Percentiles rank a stretch among this genome's conserved stretches.
phyloP scores from a whole-genome alignment of 2,329 filamentous ascomycete species.

The Colletotrichum incanum region DNA sequence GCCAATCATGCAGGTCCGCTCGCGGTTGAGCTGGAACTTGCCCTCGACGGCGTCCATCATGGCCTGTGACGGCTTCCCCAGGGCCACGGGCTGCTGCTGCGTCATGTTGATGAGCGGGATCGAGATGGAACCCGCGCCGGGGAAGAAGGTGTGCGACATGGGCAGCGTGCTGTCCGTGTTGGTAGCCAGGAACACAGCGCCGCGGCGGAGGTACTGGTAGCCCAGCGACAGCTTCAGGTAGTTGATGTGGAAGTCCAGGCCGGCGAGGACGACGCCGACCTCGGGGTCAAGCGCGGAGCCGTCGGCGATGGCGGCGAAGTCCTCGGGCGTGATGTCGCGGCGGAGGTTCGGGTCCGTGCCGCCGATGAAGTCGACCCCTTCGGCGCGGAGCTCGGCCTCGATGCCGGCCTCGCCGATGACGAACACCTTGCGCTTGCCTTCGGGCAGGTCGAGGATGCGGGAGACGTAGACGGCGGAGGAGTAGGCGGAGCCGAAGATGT shows the following conservation, averaged over 20 bases:
- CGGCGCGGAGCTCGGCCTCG: conserved; percentile 87
- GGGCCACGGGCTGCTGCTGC: conserved; percentile 77
- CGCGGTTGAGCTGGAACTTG: conserved; percentile 90
- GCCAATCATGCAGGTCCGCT: conserved; percentile 93
- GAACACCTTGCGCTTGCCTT: conserved; percentile 92
- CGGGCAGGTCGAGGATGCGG: conserved; percentile 85
- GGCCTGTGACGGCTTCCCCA: conserved; percentile 96
- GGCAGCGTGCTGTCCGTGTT: conserved; percentile 95
- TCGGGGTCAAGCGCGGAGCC: conserved; percentile 85
- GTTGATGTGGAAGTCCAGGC: conserved; percentile 94
- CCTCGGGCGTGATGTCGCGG: conserved; percentile 83
- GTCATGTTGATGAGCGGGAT: conserved; percentile 84
- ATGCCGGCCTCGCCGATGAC: conserved; percentile 93
- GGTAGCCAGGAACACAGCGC: conserved; percentile 91
- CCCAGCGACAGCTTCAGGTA: conserved; percentile 92
- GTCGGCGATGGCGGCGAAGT: conserved; percentile 85
- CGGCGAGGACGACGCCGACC: conserved; percentile 90
- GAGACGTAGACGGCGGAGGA: conserved; percentile 96
- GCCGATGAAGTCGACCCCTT: conserved; percentile 85
- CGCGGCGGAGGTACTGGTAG: conserved; percentile 86
- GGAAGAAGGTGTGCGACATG: conserved; percentile 86
- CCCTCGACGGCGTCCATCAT: conserved; percentile 99
- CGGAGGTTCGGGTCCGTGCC: conserved; percentile 86
- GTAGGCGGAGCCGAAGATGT: conserved; percentile 97
- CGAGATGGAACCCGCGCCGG: conserved; percentile 88